These are phyloP conservation scores for Phalaenopsis equestris DNA, from an alignment of 106 monocot genomes.

Conservation along the genomic window DNA sequence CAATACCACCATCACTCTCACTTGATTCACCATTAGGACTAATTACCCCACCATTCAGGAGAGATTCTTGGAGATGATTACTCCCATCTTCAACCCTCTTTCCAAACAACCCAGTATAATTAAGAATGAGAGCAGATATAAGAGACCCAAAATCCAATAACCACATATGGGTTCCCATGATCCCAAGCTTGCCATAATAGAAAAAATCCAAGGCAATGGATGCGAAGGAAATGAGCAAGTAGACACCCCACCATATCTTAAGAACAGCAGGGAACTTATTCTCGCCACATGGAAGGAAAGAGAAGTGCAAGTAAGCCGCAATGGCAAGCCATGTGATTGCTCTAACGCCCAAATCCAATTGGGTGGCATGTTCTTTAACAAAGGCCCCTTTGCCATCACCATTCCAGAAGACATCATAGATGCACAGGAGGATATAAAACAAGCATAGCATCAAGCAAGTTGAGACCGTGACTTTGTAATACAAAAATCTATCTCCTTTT, in stretches of 20 bases:
- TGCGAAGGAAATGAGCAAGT: slow-evolving; percentile 33
- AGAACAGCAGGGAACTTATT: slow-evolving; percentile 49
- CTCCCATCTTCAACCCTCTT: slow-evolving; percentile 17
- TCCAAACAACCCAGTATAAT: slow-evolving; percentile 31
- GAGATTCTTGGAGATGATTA: slow-evolving; percentile 37
- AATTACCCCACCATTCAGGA: slow-evolving; percentile 33
- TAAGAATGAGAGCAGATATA: slow-evolving; percentile 25
- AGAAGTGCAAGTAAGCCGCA: slow-evolving; percentile 28
- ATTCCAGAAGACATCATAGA: slow-evolving; percentile 28
- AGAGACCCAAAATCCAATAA: slow-evolving; percentile 44
- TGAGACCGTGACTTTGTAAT: slow-evolving; percentile 28
- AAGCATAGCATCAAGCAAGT: slow-evolving; percentile 22
- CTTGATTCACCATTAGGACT: background rate
- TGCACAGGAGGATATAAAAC: slow-evolving; percentile 29
- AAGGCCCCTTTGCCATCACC: slow-evolving; percentile 15
- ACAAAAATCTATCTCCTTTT: slow-evolving; percentile 18
- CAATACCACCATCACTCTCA: background rate
- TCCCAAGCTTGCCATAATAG: slow-evolving; percentile 14
- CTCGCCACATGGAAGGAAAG: slow-evolving; percentile 14
- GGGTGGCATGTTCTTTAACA: background rate
- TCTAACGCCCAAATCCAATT: slow-evolving; percentile 41
- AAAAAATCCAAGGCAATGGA: slow-evolving; percentile 31
- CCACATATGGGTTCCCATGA: slow-evolving; percentile 28
- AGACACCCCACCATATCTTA: slow-evolving; percentile 66
- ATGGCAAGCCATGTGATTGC: slow-evolving; percentile 34